Percentiles rank a stretch among this genome's conserved stretches.
Conservation (phyloP, 1,284 basidiomycete species). For the Sanghuangporus weigelae region DNA sequence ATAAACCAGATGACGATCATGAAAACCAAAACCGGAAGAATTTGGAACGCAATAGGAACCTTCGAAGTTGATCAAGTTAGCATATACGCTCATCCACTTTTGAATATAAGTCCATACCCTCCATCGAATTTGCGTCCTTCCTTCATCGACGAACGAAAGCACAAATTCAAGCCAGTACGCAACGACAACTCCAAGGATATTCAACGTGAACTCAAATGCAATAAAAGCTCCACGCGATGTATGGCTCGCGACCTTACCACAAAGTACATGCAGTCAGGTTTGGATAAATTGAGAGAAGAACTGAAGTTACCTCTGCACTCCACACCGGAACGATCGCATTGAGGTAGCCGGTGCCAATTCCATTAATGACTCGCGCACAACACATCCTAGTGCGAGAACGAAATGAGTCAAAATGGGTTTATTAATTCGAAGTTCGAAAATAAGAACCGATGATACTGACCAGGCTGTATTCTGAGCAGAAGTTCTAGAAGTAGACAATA, state of each 20-base stretch:
- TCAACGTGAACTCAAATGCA: constrained; percentile 33
- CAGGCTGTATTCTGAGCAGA: constrained; percentile 45
- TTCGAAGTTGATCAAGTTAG: constrained; percentile 21
- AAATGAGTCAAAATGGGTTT: background rate
- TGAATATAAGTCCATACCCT: constrained; percentile 26
- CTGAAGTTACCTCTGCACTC: constrained; percentile 32
- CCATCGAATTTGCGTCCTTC: constrained; percentile 37
- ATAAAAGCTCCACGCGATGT: constrained; percentile 38
- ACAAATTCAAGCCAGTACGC: constrained; percentile 51
- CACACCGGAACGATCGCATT: constrained; percentile 51
- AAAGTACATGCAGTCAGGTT: background rate
- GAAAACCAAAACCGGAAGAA: constrained; percentile 39
- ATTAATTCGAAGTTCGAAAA: background rate
- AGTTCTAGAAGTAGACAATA: background rate
- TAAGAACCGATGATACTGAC: constrained; percentile 24
- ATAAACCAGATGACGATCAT: constrained; percentile 32
- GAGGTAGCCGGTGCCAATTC: constrained; percentile 46
- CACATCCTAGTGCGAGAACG: constrained; percentile 34
- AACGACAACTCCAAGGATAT: constrained; percentile 49
- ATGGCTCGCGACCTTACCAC: constrained; percentile 35
- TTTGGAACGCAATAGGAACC: constrained; percentile 46
- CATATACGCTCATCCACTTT: background rate
- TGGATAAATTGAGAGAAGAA: background rate
- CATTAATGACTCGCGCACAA: constrained; percentile 46
- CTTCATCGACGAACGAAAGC: constrained; percentile 43